phyloP scores from a whole-genome alignment of 1,284 basidiomycete species.

The Singerocomus inundabilis region DNA sequence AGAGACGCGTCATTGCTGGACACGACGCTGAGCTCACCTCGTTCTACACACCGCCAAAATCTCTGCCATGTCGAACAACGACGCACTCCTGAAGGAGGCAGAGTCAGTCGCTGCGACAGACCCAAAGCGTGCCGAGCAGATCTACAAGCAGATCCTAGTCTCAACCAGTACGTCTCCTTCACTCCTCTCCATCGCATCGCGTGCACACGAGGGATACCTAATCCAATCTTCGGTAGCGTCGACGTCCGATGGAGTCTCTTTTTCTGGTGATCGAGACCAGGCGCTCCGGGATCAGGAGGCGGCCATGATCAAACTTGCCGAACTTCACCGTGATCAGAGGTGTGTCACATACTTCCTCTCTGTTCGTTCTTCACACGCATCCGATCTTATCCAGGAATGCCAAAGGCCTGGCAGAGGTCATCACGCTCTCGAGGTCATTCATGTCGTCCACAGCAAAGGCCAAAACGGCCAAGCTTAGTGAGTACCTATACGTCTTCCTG shows the following conservation, averaged over 20 bases:
- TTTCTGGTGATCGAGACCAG: slow-evolving; percentile 48
- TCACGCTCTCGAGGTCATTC: slow-evolving; percentile 84
- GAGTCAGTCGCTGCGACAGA: slow-evolving; percentile 39
- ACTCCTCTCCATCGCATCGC: neutral
- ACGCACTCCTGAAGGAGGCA: slow-evolving; percentile 54
- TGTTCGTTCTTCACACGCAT: neutral
- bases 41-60: too few species aligned
- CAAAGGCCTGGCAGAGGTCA: slow-evolving; percentile 81
- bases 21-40: neutral
- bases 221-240: slow-evolving; percentile 26
- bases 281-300: slow-evolving; percentile 80
- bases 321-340: slow-evolving; percentile 86
- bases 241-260: slow-evolving; percentile 19
- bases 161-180: slow-evolving; percentile 37
- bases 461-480: slow-evolving; percentile 96
- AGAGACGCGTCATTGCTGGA: slow-evolving; percentile 27
- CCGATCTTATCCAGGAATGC: slow-evolving; percentile 61
- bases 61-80: slow-evolving; percentile 35
- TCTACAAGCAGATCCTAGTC: slow-evolving; percentile 68
- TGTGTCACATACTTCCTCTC: slow-evolving; percentile 41
- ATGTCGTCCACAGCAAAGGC: slow-evolving; percentile 97
- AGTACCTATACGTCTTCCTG: too few species aligned
- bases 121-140: slow-evolving; percentile 55
- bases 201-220: too few species aligned
- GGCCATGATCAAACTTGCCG: slow-evolving; percentile 85